phyloP scores from a whole-genome alignment of 306 rosid genomes.

The Lagenaria siceraria region DNA sequence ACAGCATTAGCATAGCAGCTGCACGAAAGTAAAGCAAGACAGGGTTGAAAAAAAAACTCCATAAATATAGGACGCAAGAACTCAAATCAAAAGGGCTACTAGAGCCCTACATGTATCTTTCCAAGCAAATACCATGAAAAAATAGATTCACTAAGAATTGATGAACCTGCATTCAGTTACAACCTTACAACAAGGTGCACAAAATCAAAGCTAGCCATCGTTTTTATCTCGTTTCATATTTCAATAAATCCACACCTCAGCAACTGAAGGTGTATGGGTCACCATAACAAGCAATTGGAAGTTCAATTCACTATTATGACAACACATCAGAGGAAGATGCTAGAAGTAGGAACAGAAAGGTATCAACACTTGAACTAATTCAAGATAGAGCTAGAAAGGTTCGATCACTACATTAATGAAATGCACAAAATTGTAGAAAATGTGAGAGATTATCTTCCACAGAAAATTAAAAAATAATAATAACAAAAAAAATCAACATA shows the following conservation, averaged over 20 bases:
- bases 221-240: not conserved
- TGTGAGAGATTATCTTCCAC: not conserved
- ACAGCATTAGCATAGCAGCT: slow-evolving; percentile 95
- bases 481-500: not conserved
- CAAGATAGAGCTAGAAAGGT: not conserved
- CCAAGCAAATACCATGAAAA: not conserved
- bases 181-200: not conserved
- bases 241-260: not conserved
- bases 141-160: not conserved
- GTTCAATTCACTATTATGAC: not conserved
- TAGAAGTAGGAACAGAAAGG: not conserved
- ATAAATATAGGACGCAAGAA: not conserved
- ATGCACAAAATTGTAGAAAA: not conserved
- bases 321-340: not conserved
- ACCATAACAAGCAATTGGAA: not conserved
- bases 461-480: too few species aligned
- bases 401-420: not conserved
- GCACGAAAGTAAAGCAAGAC: slow-evolving; percentile 12
- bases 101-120: not conserved
- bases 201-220: not conserved
- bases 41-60: not conserved
- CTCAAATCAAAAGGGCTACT: not conserved
- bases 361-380: not conserved
- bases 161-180: not conserved
- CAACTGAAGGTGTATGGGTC: not conserved